Evolutionary conservation across 2,329 filamentous ascomycete genomes (phyloP), one percentile per base, ranked within the genome.

Genomic region (Penicillium sp.): DNA sequence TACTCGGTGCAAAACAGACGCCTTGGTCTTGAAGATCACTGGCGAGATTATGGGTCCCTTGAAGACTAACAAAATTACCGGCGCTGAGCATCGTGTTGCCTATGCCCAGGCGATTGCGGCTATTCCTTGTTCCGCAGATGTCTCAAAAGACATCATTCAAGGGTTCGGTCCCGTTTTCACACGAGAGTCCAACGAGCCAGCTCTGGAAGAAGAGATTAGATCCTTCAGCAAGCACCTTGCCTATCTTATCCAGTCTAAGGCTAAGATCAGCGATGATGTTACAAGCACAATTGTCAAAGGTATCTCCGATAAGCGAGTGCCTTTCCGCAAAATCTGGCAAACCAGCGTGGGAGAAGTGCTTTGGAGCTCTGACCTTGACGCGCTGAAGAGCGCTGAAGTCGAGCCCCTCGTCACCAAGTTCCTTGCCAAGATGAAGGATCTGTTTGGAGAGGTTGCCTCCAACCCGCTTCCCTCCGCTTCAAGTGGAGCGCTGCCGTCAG

Each of bases 161-260:
- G 84, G 83, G 6, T 80, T 97, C 54, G 84, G 88, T 6, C 74
- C 84, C 16, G 79, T 91, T 13, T 86, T 89, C 16, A 76, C 83
- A 6, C 96, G 97, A 67, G 94, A 99, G 74, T 87, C 92, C 7
- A 97, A 95, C 64, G 94, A 99, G 72, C 77, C 81, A 34, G 92
- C 92, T 40, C 78, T 96, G 24, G 81, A 84, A 40, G 86, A 89
- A 9, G 91, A 96, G 71, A 85, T 92, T 6, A 80, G 81, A 32
- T 83, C 89, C 4, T 79, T 97, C 51, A 81, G 85, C 49, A 82
- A 83, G 55, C 88, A 89, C 63, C 75, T 88, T 32, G 75, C 77
- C 10, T 83, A 82, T 65, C 78, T 88, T 36, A 69, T 97, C 14
- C 73, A 81, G n/a, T 79, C 84, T 27, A 82, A 79, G 22, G 72